Evolutionary conservation across 1,284 basidiomycete species (phyloP), one percentile per base, ranked within the genome.

Genomic region (Volvariella surrecta): DNA sequence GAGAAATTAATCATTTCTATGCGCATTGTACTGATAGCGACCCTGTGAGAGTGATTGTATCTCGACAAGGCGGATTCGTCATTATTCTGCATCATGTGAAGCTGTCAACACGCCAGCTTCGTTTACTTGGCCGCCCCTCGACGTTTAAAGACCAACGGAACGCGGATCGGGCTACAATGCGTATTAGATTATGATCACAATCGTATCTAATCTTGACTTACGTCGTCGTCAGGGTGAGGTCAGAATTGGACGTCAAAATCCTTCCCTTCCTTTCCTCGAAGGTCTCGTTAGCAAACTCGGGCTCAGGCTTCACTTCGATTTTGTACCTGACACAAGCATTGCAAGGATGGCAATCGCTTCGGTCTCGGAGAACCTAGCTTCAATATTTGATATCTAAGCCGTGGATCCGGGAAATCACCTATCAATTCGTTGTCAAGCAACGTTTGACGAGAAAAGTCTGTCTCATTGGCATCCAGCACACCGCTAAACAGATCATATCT

Each of bases 401-500:
- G 4, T 10, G 51, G 6, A 6, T 28, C n/a, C n/a, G 11, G 11
- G 6, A 11, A 28, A 59, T 32, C 48, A 72, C 76, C 73, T 17
- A 76, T 61, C 4, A 80, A 58, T 47, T 78, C 76, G 16, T 56
- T 56, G 32, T 77, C 71, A 4, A 60, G 64, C 42, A 80, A 51
- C 47, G 57, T 62, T 8, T 52, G 52, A 2, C 60, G 55, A 4
- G 58, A 64, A n/a, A 65, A 54, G 32, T 63, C 67, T 15, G 57
- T 52, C 30, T 63, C 58, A 49, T 71, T 74, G 4, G 75, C 76
- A 44, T 67, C 66, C 3, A 81, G 55, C 11, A 81, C 60, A 48
- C 66, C 71, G 49, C 62, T 76, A 54, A 81, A 74, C 2, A 81
- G 57, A 54, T 82, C 78, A 46, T 76, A 56, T 21, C 63, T 63